Evolutionary conservation across 768 basidiomycete genomes (phyloP).

Genomic region (Trametes villosa): DNA sequence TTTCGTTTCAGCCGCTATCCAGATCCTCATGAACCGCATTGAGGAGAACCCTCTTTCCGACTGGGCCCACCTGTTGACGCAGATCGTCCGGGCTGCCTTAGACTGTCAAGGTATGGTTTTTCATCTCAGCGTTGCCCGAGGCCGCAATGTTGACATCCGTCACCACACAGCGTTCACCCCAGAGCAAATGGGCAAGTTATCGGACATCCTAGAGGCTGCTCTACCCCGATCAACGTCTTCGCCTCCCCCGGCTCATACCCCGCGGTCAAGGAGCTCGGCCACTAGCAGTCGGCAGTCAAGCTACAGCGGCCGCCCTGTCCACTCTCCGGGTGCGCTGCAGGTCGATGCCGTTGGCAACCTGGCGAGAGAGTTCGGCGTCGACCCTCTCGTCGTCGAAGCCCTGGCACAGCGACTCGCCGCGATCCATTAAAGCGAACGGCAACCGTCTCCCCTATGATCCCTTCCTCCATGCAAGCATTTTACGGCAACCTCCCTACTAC

Average conservation of each 20-base stretch:
- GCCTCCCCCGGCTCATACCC: conserved; percentile 20
- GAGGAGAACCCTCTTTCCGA: conserved; percentile 39
- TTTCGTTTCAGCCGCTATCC: conserved; percentile 48
- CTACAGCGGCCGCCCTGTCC: conserved; percentile 1
- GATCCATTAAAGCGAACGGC: conserved; percentile 8
- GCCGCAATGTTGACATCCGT: conserved; percentile 2
- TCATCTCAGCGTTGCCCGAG: not conserved
- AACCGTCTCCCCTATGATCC: not conserved
- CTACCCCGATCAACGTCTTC: conserved; percentile 30
- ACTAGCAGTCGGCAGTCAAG: conserved; percentile 16
- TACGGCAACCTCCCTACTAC: conserved; percentile 18
- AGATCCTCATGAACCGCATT: conserved; percentile 59
- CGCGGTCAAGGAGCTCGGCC: conserved; percentile 12
- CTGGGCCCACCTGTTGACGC: conserved; percentile 48
- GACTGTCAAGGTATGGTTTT: conserved; percentile 58
- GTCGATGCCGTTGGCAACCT: conserved; percentile 49
- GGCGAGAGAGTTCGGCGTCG: conserved; percentile 78
- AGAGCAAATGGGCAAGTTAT: conserved; percentile 57
- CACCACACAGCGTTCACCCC: conserved; percentile 58
- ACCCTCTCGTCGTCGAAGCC: conserved; percentile 67
- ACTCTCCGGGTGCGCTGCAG: conserved; percentile 14
- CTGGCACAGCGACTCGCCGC: conserved; percentile 62
- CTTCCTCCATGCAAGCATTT: conserved; percentile 3
- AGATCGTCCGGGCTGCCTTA: conserved; percentile 50
- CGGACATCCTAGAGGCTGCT: conserved; percentile 45